phyloP scores from a whole-genome alignment of 2,329 filamentous ascomycete species.

The Periconia sp. region DNA sequence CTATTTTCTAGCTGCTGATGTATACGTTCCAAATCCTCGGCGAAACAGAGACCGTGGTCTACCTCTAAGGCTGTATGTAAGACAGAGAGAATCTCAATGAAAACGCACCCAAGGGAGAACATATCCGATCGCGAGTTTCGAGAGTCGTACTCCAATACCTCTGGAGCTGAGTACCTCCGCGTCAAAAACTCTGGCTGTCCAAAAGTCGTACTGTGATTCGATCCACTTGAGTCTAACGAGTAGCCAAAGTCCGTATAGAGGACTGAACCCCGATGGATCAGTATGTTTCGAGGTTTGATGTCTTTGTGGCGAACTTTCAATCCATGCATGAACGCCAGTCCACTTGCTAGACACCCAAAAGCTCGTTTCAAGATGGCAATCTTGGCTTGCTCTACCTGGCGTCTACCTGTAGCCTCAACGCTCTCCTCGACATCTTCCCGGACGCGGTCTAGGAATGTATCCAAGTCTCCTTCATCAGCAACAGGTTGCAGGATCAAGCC shows the following conservation, averaged over 20 bases:
- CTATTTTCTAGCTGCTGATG: not conserved
- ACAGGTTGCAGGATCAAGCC: conserved; percentile 24
- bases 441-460: conserved; percentile 15
- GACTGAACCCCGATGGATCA: conserved; percentile 19
- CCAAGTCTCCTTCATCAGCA: conserved; percentile 25
- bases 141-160: conserved; percentile 16
- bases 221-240: conserved; percentile 16
- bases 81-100: conserved; percentile 19
- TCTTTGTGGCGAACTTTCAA: conserved; percentile 26
- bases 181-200: conserved; percentile 14
- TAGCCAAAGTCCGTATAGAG: conserved; percentile 30
- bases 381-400: not conserved
- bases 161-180: conserved; percentile 21
- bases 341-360: conserved; percentile 23
- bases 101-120: conserved; percentile 16
- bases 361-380: conserved; percentile 5
- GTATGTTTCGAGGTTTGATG: conserved; percentile 27
- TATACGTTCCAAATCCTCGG: not conserved
- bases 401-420: not conserved
- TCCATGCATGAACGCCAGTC: conserved; percentile 23
- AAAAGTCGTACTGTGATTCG: conserved; percentile 16
- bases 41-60: not conserved
- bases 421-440: conserved; percentile 1
- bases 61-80: not conserved
- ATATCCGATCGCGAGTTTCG: conserved; percentile 20